These are phyloP conservation scores for Chenopodium album DNA, from an alignment of 148 eudicot species.

Conservation along the genomic window DNA sequence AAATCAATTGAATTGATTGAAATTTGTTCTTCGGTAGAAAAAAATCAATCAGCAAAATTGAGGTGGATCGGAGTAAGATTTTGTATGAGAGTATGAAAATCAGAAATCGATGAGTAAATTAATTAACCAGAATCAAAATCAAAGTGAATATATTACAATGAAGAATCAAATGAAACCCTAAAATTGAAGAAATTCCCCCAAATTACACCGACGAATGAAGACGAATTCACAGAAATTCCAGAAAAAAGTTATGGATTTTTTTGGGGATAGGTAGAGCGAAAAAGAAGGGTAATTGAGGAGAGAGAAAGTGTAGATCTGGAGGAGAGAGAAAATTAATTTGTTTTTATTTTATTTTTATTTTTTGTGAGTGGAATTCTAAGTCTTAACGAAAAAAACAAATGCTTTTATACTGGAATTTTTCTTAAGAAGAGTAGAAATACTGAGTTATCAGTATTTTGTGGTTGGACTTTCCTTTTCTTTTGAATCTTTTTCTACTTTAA, in stretches of 20 bases:
- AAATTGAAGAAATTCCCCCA: not conserved
- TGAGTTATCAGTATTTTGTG: not conserved
- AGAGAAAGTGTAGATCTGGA: conserved; percentile 26
- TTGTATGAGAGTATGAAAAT: not conserved
- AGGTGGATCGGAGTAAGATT: conserved; percentile 9
- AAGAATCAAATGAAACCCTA: conserved; percentile 3
- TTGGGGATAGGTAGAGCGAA: conserved; percentile 5
- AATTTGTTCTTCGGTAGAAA: too few relatives aligned
- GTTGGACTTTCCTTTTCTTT: not conserved
- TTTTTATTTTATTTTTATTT: too few relatives aligned
- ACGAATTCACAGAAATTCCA: not conserved
- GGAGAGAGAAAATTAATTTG: conserved; percentile 18
- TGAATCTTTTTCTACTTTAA: not conserved
- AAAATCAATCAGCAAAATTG: not conserved
- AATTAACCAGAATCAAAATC: too few relatives aligned
- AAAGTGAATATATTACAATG: not conserved
- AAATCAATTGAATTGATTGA: not conserved
- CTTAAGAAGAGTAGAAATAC: not conserved
- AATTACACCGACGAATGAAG: conserved; percentile 14
- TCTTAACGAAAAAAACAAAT: too few relatives aligned
- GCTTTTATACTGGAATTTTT: too few relatives aligned
- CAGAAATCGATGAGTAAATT: not conserved
- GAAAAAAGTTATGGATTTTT: not conserved
- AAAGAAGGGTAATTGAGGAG: conserved; percentile 11
- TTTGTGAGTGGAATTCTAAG: too few relatives aligned